Conservation (phyloP, 1,139 yeast genomes). For the Debaryomyces singareniensis region DNA sequence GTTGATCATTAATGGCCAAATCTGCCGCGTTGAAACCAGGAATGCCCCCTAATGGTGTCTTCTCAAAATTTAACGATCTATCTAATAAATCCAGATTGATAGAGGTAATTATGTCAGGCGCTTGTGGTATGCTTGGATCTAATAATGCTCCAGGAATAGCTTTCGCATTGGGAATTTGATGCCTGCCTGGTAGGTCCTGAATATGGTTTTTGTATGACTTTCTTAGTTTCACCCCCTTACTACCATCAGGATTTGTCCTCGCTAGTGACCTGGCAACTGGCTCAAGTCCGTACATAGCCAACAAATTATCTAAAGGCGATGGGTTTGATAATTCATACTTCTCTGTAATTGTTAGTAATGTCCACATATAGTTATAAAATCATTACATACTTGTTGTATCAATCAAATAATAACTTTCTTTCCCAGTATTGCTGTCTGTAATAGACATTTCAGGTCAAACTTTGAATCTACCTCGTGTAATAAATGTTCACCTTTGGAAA, state of each 20-base stretch:
- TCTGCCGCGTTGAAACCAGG: conserved; percentile 73
- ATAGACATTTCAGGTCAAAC: too few species aligned
- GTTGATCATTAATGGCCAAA: conserved; percentile 57
- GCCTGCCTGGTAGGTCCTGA: conserved; percentile 78
- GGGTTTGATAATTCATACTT: conserved; percentile 49
- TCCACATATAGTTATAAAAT: conserved; percentile 1
- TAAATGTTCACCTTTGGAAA: too few species aligned
- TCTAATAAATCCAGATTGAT: conserved; percentile 45
- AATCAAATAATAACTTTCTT: conserved; percentile 16
- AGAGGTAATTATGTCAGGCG: conserved; percentile 40
- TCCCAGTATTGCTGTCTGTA: conserved; percentile 2
- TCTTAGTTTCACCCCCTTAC: conserved; percentile 85
- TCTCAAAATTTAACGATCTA: conserved; percentile 55
- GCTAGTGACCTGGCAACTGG: conserved; percentile 75
- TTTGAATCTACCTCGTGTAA: too few species aligned
- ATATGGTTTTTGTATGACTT: conserved; percentile 93
- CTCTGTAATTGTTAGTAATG: conserved; percentile 16
- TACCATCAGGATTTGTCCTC: conserved; percentile 80
- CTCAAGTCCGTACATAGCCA: conserved; percentile 61
- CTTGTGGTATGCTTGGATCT: conserved; percentile 37
- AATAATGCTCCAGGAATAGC: conserved; percentile 49
- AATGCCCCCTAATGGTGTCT: conserved; percentile 64
- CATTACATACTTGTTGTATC: conserved; percentile 15
- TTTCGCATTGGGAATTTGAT: conserved; percentile 51
- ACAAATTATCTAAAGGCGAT: conserved; percentile 65